Base-by-base conservation (phyloP, 371 early-diverging fungal species). In the Parasitella parasitica region DNA sequence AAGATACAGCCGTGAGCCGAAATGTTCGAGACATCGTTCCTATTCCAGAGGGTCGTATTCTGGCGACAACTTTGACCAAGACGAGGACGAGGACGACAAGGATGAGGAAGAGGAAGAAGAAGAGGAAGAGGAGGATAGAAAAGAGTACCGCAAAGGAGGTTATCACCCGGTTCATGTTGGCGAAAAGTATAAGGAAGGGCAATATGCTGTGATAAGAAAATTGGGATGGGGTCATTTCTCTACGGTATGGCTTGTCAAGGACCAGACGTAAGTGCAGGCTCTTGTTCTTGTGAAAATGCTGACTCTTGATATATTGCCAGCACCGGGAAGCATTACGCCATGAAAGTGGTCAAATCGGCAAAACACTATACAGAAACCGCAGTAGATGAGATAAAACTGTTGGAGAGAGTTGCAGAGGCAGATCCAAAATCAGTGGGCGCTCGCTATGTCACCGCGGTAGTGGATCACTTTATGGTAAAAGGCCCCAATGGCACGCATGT, bases 171-270 rank as follows among this genome's bases (percentile, higher is more conserved):
- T 96, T 26, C 80, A 86, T 54, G 81, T 95, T 36, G 96, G 94
- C 1, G 97, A 97, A 63, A 68, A 59, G 15, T 96, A 91, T 68
- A 87, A 91, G 51, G 84, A 92, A 20, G 86, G 88, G 1, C 85
- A 90, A 34, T 98, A 98, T 77, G 72, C 75, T 26, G 86, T 95
- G 1, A 71, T 97, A 32, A 86, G 97, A 38, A 98, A 98, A 72
- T 84, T 98, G 26, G 99, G 99, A n/a, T 98, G 98, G 98, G 99
- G 99, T 12, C 99, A 98, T 67, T 98, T 98, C 67, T 95, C 96
- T 1, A 97, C 98, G 0, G 99, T 98, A n/a, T 97, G 98, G 98
- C 86, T 98, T 59, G 89, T 92, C 15, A 80, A 83, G 57, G 97
- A 97, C 73, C 77, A 78, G 59, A 78, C 69, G 88, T 87, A 83